Base-by-base conservation (phyloP, 345 rosid genomes). In the Tarenaya hassleriana region DNA sequence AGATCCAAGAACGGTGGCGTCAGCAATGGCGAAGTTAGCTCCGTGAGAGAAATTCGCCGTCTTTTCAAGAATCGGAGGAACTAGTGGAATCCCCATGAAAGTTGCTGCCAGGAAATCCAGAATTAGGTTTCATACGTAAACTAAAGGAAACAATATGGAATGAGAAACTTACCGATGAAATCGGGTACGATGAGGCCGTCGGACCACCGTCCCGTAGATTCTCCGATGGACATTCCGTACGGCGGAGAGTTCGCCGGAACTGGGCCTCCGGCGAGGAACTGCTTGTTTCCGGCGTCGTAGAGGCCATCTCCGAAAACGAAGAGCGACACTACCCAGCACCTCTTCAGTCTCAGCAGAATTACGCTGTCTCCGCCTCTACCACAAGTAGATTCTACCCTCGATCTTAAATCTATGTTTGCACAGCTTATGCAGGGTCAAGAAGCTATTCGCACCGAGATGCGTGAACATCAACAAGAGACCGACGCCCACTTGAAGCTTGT, bases 141-240 rank as follows among this genome's bases (percentile, higher is more conserved):
- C 29, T 2, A n/a, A n/a, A n/a, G n/a, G n/a, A n/a, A n/a, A n/a
- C n/a, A n/a, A n/a, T n/a, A n/a, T n/a, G n/a, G 29, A 24, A 24
- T 24, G 3, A 5, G 29, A 24, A 24, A 24, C 5, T 24, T 5
- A 74, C 79, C 75, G 33, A 74, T 56, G 18, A 55, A 74, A 10
- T 70, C 79, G 0, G 75, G 5, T 5, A 24, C 29, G 29, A 24
- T 5, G 5, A 24, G 5, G 3, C 29, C 29, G 5, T 24, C 29
- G 79, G 73, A 70, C 48, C 68, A 53, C 14, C 79, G 67, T 29
- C 79, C 79, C 0, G 79, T 70, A 5, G 75, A 40, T 9, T 56
- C 21, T 27, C 65, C 66, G 0, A 63, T 7, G 27, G 66, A 52
- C 8, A 58, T 34, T 24, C 75, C 79, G 13, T 74, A 74, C 4